Evolutionary conservation across 2,329 filamentous ascomycete genomes (phyloP).

Genomic region (Lachnellula suecica): DNA sequence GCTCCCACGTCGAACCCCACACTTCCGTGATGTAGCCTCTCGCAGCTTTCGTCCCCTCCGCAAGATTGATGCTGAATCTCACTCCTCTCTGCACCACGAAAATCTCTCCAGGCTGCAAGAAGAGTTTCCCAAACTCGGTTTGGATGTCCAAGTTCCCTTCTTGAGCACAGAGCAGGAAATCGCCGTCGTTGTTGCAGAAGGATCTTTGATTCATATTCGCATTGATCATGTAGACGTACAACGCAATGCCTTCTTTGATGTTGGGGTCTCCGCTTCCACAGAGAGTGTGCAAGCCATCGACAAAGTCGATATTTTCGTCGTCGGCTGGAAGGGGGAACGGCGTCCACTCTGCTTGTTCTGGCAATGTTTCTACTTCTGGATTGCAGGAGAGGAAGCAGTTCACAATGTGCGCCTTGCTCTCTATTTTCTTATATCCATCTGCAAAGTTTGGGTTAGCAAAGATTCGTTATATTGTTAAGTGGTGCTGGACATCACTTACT

Average conservation of each 20-base stretch:
- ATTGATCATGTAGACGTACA: constrained; percentile 49
- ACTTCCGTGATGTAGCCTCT: constrained; percentile 65
- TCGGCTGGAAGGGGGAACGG: constrained; percentile 32
- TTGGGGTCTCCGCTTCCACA: constrained; percentile 49
- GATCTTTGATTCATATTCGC: constrained; percentile 44
- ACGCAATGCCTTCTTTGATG: constrained; percentile 47
- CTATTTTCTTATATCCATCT: constrained; percentile 50
- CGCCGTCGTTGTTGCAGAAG: constrained; percentile 58
- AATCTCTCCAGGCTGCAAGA: constrained; percentile 64
- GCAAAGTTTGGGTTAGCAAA: constrained; percentile 52
- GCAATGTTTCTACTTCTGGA: constrained; percentile 42
- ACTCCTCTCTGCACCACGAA: constrained; percentile 63
- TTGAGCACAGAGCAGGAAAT: constrained; percentile 63
- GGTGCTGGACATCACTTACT: constrained; percentile 22
- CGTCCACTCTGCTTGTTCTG: constrained; percentile 49
- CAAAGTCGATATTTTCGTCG: constrained; percentile 49
- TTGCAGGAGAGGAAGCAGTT: constrained; percentile 57
- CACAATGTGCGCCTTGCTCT: constrained; percentile 67
- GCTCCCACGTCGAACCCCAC: constrained; percentile 60
- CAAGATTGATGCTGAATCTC: constrained; percentile 58
- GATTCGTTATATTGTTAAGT: constrained; percentile 40
- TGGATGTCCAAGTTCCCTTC: constrained; percentile 56
- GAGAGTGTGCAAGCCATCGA: constrained; percentile 48
- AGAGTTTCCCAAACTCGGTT: constrained; percentile 51
- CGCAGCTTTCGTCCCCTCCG: constrained; percentile 48